A percentile compares a stretch with the other conserved stretches of the same genome.
These are phyloP conservation scores for Salix dunnii DNA, from an alignment of 345 rosid genomes.

Conservation along the genomic window DNA sequence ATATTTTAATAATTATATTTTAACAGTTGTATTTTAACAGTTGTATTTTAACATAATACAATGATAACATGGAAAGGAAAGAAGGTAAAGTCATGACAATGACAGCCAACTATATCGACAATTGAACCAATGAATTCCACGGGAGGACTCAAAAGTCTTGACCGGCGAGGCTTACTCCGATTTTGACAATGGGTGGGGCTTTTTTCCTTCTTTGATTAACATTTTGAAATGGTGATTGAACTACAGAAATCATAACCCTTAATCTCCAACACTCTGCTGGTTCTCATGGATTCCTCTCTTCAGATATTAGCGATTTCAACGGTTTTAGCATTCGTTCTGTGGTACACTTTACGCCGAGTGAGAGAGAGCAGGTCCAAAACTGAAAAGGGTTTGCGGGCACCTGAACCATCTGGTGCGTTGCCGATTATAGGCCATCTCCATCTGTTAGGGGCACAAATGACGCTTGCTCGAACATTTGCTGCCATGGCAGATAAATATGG, in stretches of 20 bases:
- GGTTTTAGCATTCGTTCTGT: constrained; percentile 1
- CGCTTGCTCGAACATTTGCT: constrained; percentile 25
- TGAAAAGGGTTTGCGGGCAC: not conserved
- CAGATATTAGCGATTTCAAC: constrained; percentile 1
- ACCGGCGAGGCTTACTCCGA: too few species aligned
- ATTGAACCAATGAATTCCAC: not conserved
- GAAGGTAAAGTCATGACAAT: not conserved
- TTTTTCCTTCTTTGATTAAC: too few species aligned
- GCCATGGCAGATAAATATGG: constrained; percentile 22
- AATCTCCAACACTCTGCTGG: too few species aligned
- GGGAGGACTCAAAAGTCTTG: too few species aligned
- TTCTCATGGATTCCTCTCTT: not conserved
- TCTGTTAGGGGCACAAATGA: constrained; percentile 9
- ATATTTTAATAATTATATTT: too few species aligned
- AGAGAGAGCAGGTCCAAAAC: not conserved
- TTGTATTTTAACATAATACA: too few species aligned
- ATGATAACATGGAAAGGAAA: too few species aligned
- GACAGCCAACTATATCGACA: not conserved
- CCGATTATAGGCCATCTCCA: constrained; percentile 28
- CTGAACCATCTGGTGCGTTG: constrained; percentile 16
- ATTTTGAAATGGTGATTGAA: too few species aligned
- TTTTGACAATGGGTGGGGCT: too few species aligned
- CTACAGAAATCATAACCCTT: not conserved
- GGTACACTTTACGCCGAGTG: not conserved
- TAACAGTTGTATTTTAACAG: too few species aligned